Evolutionary conservation across 805 yeast species (phyloP), one percentile per base, ranked within the genome.

Genomic region (Wickerhamiella australiensis): DNA sequence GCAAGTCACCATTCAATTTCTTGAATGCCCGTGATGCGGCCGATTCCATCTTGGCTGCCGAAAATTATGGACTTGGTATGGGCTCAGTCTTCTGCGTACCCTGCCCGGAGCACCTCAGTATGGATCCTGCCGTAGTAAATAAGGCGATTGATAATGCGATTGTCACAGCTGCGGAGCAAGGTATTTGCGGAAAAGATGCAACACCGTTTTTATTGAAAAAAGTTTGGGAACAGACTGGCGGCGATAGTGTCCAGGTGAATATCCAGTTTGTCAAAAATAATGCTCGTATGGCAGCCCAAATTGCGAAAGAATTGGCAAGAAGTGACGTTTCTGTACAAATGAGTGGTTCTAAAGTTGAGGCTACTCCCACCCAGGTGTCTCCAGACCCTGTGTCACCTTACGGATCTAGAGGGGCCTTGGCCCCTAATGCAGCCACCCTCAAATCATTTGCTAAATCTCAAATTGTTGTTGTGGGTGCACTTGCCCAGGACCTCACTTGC

Each of bases 1-100:
- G 80, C 3, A 20, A 56, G 45, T 81, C 92, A 1, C 94, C 94
- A 0, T 82, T 76, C 60, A 69, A 72, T 21, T 79, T 85, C 56
- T 57, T 61, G n/a, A 56, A 68, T 3, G 72, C 77, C 47, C 52
- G 53, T 2, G 75, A 76, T 17, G 86, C 90, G 1, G 95, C 95
- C 0, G 58, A 63, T 5, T 69, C 82, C 40, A 71, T 86, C 13
- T 64, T 54, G 22, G 62, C 65, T 15, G 77, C 76, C 17, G 63
- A 68, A 7, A 50, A 57, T 1, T 68, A 86, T 73, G 66, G 68
- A 0, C 65, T 85, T 52, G 59, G 68, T 0, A 74, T 81, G n/a
- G 95, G 95, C 0, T 76, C 71, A 52, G 72, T 87, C 9, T 78
- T 86, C 56, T 86, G 95, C 61, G 72, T 84, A 9, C 95, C 95